phyloP scores from a whole-genome alignment of 257 asterid species.

The Henckelia pumila region DNA sequence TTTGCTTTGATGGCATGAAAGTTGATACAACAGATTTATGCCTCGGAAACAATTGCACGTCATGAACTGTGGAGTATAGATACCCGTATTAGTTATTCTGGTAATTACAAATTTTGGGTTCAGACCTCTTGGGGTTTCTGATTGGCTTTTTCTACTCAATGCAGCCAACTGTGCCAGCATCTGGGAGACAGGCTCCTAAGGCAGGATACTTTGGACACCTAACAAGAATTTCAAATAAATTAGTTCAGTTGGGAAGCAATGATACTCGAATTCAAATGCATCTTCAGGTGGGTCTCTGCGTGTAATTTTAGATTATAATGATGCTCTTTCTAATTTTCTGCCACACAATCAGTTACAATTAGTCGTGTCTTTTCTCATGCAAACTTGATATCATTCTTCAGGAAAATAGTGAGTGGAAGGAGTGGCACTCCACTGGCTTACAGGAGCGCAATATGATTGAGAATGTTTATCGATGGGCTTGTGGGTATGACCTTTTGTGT shows the following conservation, averaged over 20 bases:
- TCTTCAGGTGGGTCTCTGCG: slow-evolving; percentile 60
- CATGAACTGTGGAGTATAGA: not conserved
- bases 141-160: slow-evolving; percentile 26
- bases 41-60: not conserved
- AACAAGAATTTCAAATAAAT: slow-evolving; percentile 77
- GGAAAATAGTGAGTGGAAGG: slow-evolving; percentile 76
- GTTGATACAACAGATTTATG: not conserved
- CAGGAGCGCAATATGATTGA: slow-evolving; percentile 77
- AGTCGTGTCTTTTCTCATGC: slow-evolving; percentile 7
- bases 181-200: slow-evolving; percentile 66
- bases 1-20: not conserved
- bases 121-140: not conserved
- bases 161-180: slow-evolving; percentile 78
- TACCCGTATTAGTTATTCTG: not conserved
- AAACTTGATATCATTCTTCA: slow-evolving; percentile 29
- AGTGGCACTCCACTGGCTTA: slow-evolving; percentile 65
- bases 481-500: slow-evolving; percentile 63
- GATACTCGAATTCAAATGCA: slow-evolving; percentile 52
- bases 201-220: slow-evolving; percentile 86
- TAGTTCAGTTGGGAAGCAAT: slow-evolving; percentile 61
- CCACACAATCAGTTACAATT: not conserved
- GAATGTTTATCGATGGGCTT: slow-evolving; percentile 83
- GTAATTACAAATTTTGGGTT: not conserved
- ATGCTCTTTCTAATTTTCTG: not conserved
- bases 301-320: not conserved